phyloP scores from a whole-genome alignment of 805 yeast genomes.

The Barnettozyma botsteinii region DNA sequence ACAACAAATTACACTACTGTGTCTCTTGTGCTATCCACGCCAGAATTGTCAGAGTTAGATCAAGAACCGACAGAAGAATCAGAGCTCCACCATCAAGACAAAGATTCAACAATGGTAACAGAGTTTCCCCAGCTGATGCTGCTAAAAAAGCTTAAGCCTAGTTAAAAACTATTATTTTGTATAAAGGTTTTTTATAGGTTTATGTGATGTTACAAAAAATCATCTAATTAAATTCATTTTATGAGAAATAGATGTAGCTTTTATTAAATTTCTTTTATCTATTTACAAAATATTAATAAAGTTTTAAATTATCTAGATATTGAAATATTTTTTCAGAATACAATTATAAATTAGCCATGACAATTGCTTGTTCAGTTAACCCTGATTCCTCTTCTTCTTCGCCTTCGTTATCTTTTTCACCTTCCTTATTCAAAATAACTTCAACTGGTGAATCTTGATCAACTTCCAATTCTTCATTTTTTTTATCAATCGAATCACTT shows the following conservation, averaged over 20 bases:
- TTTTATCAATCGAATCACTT: slow-evolving; percentile 18
- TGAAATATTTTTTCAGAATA: too few species aligned
- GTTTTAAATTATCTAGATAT: too few species aligned
- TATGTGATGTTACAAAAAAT: not conserved
- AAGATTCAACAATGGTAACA: slow-evolving; percentile 95
- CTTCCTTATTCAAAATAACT: slow-evolving; percentile 23
- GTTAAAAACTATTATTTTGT: slow-evolving; percentile 8
- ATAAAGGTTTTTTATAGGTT: slow-evolving; percentile 3
- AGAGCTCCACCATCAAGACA: slow-evolving; percentile 99
- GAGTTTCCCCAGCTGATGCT: slow-evolving; percentile 95
- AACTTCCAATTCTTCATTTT: slow-evolving; percentile 4
- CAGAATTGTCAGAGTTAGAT: slow-evolving; percentile 99
- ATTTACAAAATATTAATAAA: too few species aligned
- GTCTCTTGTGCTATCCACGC: slow-evolving; percentile 99
- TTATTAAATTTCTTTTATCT: too few species aligned
- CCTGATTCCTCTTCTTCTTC: not conserved
- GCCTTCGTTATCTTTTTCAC: not conserved
- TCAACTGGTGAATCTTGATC: slow-evolving; percentile 5
- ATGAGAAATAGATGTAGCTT: not conserved
- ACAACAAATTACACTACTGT: slow-evolving; percentile 99
- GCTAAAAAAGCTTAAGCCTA: slow-evolving; percentile 78
- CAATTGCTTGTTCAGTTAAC: slow-evolving; percentile 6
- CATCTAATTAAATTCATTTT: slow-evolving; percentile 4
- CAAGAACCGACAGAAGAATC: slow-evolving; percentile 96
- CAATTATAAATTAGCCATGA: slow-evolving; percentile 9